phyloP scores from a whole-genome alignment of 495 filamentous ascomycete species.

The Penicillium taxi region DNA sequence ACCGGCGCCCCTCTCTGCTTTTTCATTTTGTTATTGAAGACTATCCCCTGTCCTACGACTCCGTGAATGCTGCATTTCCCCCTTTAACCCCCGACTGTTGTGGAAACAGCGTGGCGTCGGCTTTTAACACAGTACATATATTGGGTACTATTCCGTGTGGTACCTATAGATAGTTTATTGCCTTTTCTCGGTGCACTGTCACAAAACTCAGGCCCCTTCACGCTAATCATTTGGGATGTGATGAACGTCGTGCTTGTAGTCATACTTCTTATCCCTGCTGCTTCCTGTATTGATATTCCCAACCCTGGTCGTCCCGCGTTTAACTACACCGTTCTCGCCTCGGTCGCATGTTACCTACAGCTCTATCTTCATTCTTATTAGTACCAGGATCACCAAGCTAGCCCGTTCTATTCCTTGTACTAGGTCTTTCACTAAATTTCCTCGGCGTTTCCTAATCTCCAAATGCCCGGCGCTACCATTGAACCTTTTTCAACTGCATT shows the following conservation, averaged over 20 bases:
- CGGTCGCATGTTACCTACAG: slow-evolving; percentile 14
- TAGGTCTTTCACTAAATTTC: slow-evolving; percentile 13
- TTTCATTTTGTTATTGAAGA: slow-evolving; percentile 14
- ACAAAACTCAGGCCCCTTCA: slow-evolving; percentile 23
- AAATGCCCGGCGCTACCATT: slow-evolving; percentile 17
- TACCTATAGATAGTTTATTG: background rate
- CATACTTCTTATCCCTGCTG: slow-evolving; percentile 6
- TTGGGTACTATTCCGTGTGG: no score
- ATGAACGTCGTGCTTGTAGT: slow-evolving; percentile 16
- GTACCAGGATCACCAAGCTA: slow-evolving; percentile 14
- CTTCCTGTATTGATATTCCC: slow-evolving; percentile 11
- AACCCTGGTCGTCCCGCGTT: slow-evolving; percentile 6
- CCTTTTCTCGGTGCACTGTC: slow-evolving; percentile 10
- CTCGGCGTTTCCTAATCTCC: slow-evolving; percentile 7
- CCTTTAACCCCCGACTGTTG: no score
- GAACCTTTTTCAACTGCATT: slow-evolving; percentile 10
- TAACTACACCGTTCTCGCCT: slow-evolving; percentile 9
- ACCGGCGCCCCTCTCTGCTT: slow-evolving; percentile 6
- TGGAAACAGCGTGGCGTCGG: slow-evolving; percentile 10
- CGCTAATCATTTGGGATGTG: slow-evolving; percentile 20
- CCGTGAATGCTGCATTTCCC: no score
- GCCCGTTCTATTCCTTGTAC: slow-evolving; percentile 9
- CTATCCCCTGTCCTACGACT: slow-evolving; percentile 7
- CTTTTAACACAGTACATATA: slow-evolving; percentile 16
- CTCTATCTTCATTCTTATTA: slow-evolving; percentile 14